A percentile compares a stretch with the other conserved stretches of the same genome.
Evolutionary conservation across 176 grass and related monocot genomes (phyloP).

Genomic region (Oryza brachyantha): DNA sequence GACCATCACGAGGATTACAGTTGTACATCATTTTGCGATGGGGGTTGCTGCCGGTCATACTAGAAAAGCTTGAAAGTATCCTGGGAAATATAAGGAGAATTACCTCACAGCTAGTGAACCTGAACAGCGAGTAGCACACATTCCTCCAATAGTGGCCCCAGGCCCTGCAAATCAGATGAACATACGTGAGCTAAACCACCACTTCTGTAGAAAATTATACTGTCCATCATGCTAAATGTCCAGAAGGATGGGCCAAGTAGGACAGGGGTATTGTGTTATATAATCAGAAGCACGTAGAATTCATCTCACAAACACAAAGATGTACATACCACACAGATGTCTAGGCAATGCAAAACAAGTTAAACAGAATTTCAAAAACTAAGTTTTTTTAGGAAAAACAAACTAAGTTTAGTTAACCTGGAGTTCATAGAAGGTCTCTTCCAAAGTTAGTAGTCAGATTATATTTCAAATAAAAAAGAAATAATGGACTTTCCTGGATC

Average conservation of each 20-base stretch:
- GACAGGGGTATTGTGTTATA: constrained; percentile 2
- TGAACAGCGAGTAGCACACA: constrained; percentile 96
- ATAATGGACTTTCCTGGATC: constrained; percentile 72
- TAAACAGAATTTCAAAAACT: not conserved
- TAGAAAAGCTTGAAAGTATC: constrained; percentile 15
- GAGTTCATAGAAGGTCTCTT: not conserved
- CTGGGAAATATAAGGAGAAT: constrained; percentile 39
- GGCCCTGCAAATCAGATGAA: constrained; percentile 68
- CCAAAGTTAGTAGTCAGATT: constrained; percentile 9
- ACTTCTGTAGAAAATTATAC: not conserved
- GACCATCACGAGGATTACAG: not conserved
- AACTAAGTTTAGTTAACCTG: not conserved
- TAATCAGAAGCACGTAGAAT: not conserved
- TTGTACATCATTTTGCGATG: not conserved
- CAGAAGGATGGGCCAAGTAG: constrained; percentile 1
- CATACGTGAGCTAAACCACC: constrained; percentile 17
- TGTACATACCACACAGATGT: not conserved
- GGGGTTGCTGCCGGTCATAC: not conserved
- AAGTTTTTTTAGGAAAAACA: too few species aligned
- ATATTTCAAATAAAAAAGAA: not conserved
- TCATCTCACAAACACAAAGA: not conserved
- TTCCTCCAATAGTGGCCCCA: constrained; percentile 95
- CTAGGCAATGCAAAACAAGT: not conserved
- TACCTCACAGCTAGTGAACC: constrained; percentile 99
- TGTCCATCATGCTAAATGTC: not conserved